Evolutionary conservation across 2,329 filamentous ascomycete species (phyloP), one percentile per base, ranked within the genome.

Genomic region (Pleurostoma richardsiae): DNA sequence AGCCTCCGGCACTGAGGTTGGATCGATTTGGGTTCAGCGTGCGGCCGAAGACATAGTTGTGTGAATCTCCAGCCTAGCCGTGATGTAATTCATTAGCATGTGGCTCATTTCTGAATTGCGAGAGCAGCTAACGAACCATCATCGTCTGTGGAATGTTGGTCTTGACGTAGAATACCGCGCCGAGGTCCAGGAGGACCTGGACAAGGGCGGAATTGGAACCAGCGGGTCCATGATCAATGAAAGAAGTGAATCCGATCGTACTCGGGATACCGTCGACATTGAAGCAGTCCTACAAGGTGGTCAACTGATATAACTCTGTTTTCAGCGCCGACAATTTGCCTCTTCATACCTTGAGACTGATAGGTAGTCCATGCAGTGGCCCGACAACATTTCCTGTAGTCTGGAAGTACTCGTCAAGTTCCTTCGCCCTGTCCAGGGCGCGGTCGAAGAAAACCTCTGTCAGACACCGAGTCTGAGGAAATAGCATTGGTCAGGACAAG

Each of bases 1-100:
- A 80, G 2, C 86, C 85, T 4, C 85, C 85, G 0, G 80, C 73
- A 0, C 78, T 81, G 30, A 83, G 68, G 26, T 71, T 65, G 1
- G 78, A 71, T 49, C 85, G 86, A 47, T 76, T 68, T 0, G 85
- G 84, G 56, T 86, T 87, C 4, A 52, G 41, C 0, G 42, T 7
- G n/a, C 49, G 38, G 3, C 49, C 49, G n/a, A 52, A 52, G 27
- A 52, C 48, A 10, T 52, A 28, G 26, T 52, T 52, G 3, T 52
- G 44, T 10, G 49, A 52, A 39, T 52, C 49, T 27, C 44, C 49
- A 7, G 49, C 45, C 49, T 50, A 19, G 31, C 19, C 19, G 19
- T 19, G 19, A 19, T 19, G 19, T 19, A 19, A 19, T 19, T 19
- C 19, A 19, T 19, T 19, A 31, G 29, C 4, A 10, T 4, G 19